A percentile compares a stretch with the other conserved stretches of the same genome.
phyloP scores from a whole-genome alignment of 164 flowering plant species.

The Chimonanthus praecox region DNA sequence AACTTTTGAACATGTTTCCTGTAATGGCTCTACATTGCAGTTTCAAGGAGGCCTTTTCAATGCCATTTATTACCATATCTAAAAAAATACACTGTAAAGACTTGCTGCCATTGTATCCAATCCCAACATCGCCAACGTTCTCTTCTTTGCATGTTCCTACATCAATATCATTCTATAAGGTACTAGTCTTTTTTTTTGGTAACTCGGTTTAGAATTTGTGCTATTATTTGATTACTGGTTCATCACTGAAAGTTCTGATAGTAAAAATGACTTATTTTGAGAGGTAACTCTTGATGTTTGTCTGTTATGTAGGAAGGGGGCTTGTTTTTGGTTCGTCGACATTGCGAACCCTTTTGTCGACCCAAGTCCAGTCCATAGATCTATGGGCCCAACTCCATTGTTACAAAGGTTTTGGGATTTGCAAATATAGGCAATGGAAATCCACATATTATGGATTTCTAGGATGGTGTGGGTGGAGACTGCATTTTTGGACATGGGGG shows the following conservation, averaged over 20 bases:
- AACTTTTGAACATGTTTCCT: constrained; percentile 1
- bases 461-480: no score
- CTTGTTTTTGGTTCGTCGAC: background rate
- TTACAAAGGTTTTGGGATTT: no score
- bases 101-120: constrained; percentile 63
- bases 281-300: no score
- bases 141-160: constrained; percentile 34
- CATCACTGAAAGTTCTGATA: background rate
- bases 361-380: no score
- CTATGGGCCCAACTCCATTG: no score
- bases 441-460: no score
- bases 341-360: no score
- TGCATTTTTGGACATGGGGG: no score
- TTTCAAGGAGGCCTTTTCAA: constrained; percentile 73
- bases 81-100: constrained; percentile 55
- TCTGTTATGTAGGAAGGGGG: no score
- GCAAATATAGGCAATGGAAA: no score
- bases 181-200: constrained; percentile 19
- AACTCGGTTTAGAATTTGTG: background rate
- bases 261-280: no score
- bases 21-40: constrained; percentile 38
- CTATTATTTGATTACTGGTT: background rate
- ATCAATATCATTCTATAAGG: constrained; percentile 79
- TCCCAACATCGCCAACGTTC: constrained; percentile 31
- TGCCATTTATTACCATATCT: constrained; percentile 78